Base-by-base conservation (phyloP, 2,329 filamentous ascomycete genomes). In the Chaetoscypha palmicola region DNA sequence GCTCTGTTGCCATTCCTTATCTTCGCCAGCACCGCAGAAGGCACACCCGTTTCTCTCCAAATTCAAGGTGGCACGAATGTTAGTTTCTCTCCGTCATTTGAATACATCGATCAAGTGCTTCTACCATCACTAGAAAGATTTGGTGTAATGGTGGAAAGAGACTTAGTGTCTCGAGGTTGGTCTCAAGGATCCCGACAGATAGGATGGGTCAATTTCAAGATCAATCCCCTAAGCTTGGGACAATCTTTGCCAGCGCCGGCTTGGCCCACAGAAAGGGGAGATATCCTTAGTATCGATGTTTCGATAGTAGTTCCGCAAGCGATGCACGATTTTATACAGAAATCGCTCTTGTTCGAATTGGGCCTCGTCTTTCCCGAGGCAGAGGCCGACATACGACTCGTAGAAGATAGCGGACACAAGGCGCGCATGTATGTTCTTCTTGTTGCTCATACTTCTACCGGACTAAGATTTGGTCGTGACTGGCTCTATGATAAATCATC, bases 91-190 rank as follows among this genome's bases (percentile, higher is more conserved):
- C 65, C 69, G 1, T 76, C 71, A n/a, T 79, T 68, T 46, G 77
- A 83, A 54, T 83, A 81, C 54, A 62, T 81, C 3, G 74, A 79
- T 53, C 77, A 81, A 53, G 72, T 81, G 0, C 65, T 82, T 1
- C 61, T 80, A 23, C 77, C 77, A 2, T 64, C 67, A 0, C 61
- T 82, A 0, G 65, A 75, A 53, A 65, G 66, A 3, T 78, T 79
- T 43, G 67, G 69, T 1, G 59, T 79, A n/a, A 43, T 45, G 1
- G 65, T 77, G 3, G 66, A 73, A 46, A 58, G 74, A 5, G 53
- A 60, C 14, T 55, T 80, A 8, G 60, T 65, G 24, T 51, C 38
- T 16, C 68, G 76, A 5, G 71, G 74, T 8, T 82, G 77, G 77
- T 54, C 52, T 42, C 50, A 55, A 14, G 59, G 57, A 5, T 41